Conservation (phyloP, 768 basidiomycete species). For the Collybiopsis confluens region DNA sequence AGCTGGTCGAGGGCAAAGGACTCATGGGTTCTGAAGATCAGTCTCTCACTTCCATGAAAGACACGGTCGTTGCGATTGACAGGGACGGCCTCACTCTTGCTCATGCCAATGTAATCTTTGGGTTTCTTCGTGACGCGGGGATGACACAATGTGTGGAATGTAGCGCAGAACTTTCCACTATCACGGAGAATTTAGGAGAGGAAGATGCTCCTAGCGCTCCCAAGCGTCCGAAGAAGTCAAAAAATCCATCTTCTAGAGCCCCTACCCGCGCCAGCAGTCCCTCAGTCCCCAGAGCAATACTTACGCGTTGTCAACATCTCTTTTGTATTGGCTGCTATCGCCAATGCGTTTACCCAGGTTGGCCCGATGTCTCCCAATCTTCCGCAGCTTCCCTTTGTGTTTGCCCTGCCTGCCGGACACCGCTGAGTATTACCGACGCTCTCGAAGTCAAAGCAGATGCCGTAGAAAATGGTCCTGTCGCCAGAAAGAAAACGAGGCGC, state of each 20-base stretch:
- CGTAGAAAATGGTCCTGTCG: conserved; percentile 29
- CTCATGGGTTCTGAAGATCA: conserved; percentile 36
- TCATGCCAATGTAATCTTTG: conserved; percentile 79
- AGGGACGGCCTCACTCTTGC: conserved; percentile 72
- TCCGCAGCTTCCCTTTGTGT: conserved; percentile 42
- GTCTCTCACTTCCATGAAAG: conserved; percentile 68
- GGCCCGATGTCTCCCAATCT: conserved; percentile 47
- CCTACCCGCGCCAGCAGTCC: conserved; percentile 77
- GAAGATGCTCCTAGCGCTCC: conserved; percentile 50
- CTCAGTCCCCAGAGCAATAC: conserved; percentile 53
- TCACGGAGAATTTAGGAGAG: conserved; percentile 44
- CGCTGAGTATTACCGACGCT: conserved; percentile 66
- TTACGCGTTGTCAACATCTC: conserved; percentile 93
- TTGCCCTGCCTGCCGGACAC: conserved; percentile 77
- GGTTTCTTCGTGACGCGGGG: conserved; percentile 80
- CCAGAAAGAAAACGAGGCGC: conserved; percentile 62
- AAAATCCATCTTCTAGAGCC: conserved; percentile 54
- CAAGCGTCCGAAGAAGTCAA: conserved; percentile 45
- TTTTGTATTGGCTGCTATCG: conserved; percentile 89
- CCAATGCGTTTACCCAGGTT: conserved; percentile 69
- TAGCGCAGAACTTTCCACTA: conserved; percentile 63
- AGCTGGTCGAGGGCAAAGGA: conserved; percentile 76
- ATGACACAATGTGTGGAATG: conserved; percentile 91
- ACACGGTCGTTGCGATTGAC: conserved; percentile 69
- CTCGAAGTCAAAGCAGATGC: conserved; percentile 74